Evolutionary conservation across 2,329 filamentous ascomycete genomes (phyloP).

Genomic region (Claviceps pusilla): DNA sequence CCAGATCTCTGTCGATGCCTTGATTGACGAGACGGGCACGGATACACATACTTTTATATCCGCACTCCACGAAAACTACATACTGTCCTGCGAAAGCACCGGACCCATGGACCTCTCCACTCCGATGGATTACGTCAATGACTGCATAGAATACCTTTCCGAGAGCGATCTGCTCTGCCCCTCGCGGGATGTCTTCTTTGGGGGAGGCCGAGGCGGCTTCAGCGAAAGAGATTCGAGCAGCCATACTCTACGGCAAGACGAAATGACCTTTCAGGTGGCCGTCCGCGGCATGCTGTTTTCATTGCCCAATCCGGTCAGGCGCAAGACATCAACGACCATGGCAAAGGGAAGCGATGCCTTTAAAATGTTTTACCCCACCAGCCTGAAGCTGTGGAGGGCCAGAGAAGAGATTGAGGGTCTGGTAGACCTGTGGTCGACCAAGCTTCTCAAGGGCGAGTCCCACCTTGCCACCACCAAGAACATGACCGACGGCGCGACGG

Average conservation of each 20-base stretch:
- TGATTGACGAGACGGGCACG: slow-evolving; percentile 89
- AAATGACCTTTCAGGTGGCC: slow-evolving; percentile 84
- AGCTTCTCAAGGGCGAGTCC: slow-evolving; percentile 41
- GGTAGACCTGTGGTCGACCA: slow-evolving; percentile 53
- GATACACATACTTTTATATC: slow-evolving; percentile 83
- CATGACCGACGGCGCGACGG: slow-evolving; percentile 31
- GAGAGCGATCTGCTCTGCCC: slow-evolving; percentile 75
- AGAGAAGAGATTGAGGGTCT: slow-evolving; percentile 68
- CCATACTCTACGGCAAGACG: slow-evolving; percentile 75
- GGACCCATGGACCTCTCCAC: slow-evolving; percentile 35
- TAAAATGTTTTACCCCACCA: slow-evolving; percentile 87
- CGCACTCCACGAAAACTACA: slow-evolving; percentile 86
- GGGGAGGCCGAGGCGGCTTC: slow-evolving; percentile 37
- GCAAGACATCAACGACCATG: slow-evolving; percentile 30
- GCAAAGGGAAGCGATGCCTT: slow-evolving; percentile 45
- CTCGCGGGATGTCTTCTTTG: slow-evolving; percentile 54
- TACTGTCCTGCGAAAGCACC: slow-evolving; percentile 58
- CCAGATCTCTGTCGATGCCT: slow-evolving; percentile 52
- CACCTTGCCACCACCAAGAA: slow-evolving; percentile 17
- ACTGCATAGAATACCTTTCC: slow-evolving; percentile 76
- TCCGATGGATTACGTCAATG: slow-evolving; percentile 64
- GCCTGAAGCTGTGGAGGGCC: slow-evolving; percentile 67
- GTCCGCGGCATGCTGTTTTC: slow-evolving; percentile 75
- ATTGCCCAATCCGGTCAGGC: slow-evolving; percentile 72
- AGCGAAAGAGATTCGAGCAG: slow-evolving; percentile 41